Conservation (phyloP, 306 rosid genomes). For the Arachis hypogaea region DNA sequence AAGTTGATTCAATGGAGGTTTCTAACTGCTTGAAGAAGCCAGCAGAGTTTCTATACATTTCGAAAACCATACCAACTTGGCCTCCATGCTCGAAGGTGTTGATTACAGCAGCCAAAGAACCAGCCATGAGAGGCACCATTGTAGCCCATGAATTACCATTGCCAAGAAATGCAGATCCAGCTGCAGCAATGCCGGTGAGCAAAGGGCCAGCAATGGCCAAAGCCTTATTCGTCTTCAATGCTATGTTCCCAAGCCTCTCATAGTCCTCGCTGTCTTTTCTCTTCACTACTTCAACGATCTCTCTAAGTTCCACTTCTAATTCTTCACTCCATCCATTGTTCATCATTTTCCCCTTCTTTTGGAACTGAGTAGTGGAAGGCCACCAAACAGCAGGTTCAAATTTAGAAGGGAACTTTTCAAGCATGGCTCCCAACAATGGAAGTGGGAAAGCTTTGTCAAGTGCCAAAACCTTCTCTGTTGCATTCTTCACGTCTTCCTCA, state of each 20-base stretch:
- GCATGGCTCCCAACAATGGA: conserved; percentile 62
- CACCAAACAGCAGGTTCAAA: conserved; percentile 69
- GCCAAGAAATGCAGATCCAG: conserved; percentile 45
- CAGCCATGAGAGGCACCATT: conserved; percentile 46
- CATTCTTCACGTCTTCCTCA: background rate
- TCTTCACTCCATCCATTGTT: conserved; percentile 56
- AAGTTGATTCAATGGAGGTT: conserved; percentile 42
- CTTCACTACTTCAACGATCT: conserved; percentile 47
- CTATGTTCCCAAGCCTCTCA: conserved; percentile 56
- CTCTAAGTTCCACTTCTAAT: conserved; percentile 50
- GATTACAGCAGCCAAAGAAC: conserved; percentile 44
- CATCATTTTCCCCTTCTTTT: background rate
- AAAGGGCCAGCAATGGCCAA: conserved; percentile 62
- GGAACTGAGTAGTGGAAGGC: conserved; percentile 41
- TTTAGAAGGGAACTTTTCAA: conserved; percentile 53
- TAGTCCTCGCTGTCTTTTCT: conserved; percentile 57
- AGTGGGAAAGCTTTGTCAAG: conserved; percentile 56
- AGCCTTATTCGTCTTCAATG: conserved; percentile 53
- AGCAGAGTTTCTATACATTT: conserved; percentile 55
- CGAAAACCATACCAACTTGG: conserved; percentile 65
- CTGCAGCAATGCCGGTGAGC: conserved; percentile 57
- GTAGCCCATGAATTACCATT: conserved; percentile 29
- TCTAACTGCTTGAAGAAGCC: conserved; percentile 52
- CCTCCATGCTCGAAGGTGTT: conserved; percentile 58
- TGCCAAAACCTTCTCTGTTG: conserved; percentile 1